Evolutionary conservation across 768 basidiomycete genomes (phyloP).

Genomic region (Mycena sanguinolenta): DNA sequence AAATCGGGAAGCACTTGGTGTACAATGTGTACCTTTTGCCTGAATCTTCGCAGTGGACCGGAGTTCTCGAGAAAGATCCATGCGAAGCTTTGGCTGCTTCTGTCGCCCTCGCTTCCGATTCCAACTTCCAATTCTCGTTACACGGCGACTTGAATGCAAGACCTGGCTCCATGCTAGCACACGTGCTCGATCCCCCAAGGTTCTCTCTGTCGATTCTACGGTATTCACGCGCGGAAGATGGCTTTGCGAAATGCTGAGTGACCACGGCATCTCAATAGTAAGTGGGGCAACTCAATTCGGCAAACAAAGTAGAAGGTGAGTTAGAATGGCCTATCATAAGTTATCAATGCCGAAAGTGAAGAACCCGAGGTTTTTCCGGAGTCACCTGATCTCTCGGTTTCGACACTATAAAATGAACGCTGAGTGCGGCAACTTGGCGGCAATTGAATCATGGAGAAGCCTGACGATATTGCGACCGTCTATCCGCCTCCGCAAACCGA

Average conservation of each 20-base stretch:
- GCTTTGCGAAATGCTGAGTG: not conserved
- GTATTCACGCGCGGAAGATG: not conserved
- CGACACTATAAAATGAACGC: not conserved
- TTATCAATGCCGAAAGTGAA: too few relatives aligned
- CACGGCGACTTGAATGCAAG: slow-evolving; percentile 2
- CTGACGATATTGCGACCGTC: not conserved
- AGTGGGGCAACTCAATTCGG: not conserved
- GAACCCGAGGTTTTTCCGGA: slow-evolving; percentile 5
- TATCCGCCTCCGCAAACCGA: not conserved
- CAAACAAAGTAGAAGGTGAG: not conserved
- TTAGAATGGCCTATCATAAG: too few relatives aligned
- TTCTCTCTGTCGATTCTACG: not conserved
- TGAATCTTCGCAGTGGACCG: not conserved
- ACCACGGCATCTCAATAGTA: not conserved
- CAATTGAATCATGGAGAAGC: not conserved
- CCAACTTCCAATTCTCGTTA: not conserved
- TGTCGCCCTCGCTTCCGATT: not conserved
- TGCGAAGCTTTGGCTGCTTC: not conserved
- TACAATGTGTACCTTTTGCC: not conserved
- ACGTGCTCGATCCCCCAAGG: not conserved
- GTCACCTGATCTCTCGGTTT: not conserved
- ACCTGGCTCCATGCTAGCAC: not conserved
- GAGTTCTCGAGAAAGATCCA: too few relatives aligned
- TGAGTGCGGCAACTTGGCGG: not conserved
- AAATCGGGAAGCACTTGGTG: not conserved